These are phyloP conservation scores for Annulohypoxylon nitens DNA, from an alignment of 495 filamentous ascomycete genomes.

Conservation along the genomic window DNA sequence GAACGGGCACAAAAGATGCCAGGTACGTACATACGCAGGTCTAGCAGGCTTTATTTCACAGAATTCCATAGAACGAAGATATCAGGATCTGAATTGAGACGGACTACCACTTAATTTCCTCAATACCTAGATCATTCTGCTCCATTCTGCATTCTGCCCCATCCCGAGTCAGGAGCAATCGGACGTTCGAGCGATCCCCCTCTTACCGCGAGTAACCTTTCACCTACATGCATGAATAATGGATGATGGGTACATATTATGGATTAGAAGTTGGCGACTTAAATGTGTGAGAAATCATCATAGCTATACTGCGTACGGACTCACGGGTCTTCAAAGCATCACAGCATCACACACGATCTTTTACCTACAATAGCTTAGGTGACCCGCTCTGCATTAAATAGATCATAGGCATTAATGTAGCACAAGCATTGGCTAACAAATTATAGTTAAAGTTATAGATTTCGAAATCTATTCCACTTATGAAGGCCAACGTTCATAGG, in stretches of 20 bases:
- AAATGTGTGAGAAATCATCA: not conserved
- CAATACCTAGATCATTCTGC: not conserved
- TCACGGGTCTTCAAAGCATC: too few relatives aligned
- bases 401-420: not conserved
- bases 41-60: not conserved
- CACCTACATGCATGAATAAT: not conserved
- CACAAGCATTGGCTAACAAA: too few relatives aligned
- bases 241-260: not conserved
- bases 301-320: not conserved
- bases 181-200: not conserved
- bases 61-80: conserved; percentile 11
- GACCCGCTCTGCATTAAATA: not conserved
- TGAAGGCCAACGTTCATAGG: not conserved
- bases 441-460: not conserved
- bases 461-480: too few relatives aligned
- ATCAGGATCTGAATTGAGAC: conserved; percentile 4
- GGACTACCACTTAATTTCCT: conserved; percentile 5
- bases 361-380: not conserved
- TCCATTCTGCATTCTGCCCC: not conserved
- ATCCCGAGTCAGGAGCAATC: conserved; percentile 1
- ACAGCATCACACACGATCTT: too few relatives aligned
- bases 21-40: not conserved
- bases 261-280: not conserved
- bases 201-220: not conserved
- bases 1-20: not conserved